Percentiles rank a stretch among this genome's conserved stretches.
Conservation (phyloP, 148 eudicot species). For the Rhododendron molle region DNA sequence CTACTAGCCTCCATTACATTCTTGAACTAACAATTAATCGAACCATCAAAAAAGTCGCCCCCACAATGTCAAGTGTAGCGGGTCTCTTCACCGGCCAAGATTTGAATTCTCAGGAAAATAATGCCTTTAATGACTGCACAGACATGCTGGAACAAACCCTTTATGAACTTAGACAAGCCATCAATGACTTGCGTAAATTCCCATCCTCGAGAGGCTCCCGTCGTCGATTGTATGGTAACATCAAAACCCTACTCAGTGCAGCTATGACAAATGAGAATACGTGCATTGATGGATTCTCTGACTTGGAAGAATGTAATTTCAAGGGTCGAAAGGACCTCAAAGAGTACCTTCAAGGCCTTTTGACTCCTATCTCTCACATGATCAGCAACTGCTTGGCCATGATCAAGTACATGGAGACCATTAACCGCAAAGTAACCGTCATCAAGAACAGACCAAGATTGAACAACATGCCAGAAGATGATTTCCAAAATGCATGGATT, state of each 20-base stretch:
- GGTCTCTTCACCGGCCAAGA: conserved; percentile 20
- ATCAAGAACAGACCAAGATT: conserved; percentile 2
- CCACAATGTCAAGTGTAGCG: conserved; percentile 8
- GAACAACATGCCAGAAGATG: neutral
- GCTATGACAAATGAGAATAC: conserved; percentile 75
- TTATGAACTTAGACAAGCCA: conserved; percentile 42
- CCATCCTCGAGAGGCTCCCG: neutral
- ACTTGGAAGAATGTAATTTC: conserved; percentile 22
- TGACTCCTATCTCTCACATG: conserved; percentile 56
- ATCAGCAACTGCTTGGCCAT: conserved; percentile 61
- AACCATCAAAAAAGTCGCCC: conserved; percentile 16
- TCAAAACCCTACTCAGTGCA: conserved; percentile 64
- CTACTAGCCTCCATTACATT: conserved; percentile 22
- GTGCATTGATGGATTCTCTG: conserved; percentile 61
- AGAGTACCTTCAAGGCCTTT: conserved; percentile 29
- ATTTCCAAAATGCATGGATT: conserved; percentile 3
- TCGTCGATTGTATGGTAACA: conserved; percentile 20
- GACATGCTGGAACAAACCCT: conserved; percentile 57
- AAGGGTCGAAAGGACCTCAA: conserved; percentile 17
- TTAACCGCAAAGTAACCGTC: neutral
- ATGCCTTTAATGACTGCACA: conserved; percentile 41
- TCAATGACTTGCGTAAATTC: conserved; percentile 17
- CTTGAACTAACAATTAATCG: conserved; percentile 39
- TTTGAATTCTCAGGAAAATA: conserved; percentile 27
- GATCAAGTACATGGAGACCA: conserved; percentile 39